Evolutionary conservation across 164 flowering plant species (phyloP).

Genomic region (Kalanchoe fedtschenkoi): DNA sequence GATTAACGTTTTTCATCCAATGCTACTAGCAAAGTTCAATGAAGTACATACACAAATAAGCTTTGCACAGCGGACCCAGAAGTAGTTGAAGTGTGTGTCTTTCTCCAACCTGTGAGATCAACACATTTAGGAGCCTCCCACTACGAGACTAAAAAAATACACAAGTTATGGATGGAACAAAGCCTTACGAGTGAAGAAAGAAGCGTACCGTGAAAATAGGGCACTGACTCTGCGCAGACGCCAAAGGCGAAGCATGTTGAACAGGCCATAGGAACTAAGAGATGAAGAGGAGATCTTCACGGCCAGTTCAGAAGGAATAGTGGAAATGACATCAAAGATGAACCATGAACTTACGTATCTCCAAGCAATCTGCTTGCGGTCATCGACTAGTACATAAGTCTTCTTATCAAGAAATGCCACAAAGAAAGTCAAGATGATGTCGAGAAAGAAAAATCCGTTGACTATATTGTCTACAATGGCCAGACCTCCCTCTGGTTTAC

Average conservation of each 20-base stretch:
- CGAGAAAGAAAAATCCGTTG: conserved; percentile 80
- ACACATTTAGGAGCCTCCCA: not conserved
- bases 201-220: conserved; percentile 25
- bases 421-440: conserved; percentile 75
- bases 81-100: conserved; percentile 71
- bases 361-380: conserved; percentile 59
- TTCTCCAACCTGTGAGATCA: conserved; percentile 65
- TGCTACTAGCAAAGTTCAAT: not conserved
- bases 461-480: conserved; percentile 65
- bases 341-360: conserved; percentile 62
- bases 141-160: not conserved
- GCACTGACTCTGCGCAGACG: conserved; percentile 89
- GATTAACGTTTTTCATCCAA: not conserved
- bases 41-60: conserved; percentile 65
- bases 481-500: conserved; percentile 33
- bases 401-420: conserved; percentile 71
- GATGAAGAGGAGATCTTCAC: conserved; percentile 33
- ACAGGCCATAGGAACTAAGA: conserved; percentile 45
- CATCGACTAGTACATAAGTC: conserved; percentile 54
- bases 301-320: conserved; percentile 66
- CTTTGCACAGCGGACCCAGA: conserved; percentile 70
- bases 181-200: not conserved
- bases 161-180: not conserved
- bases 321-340: conserved; percentile 71
- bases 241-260: conserved; percentile 96